These are phyloP conservation scores for Fraxinus paxiana DNA, from an alignment of 305 asterid species.

Conservation along the genomic window DNA sequence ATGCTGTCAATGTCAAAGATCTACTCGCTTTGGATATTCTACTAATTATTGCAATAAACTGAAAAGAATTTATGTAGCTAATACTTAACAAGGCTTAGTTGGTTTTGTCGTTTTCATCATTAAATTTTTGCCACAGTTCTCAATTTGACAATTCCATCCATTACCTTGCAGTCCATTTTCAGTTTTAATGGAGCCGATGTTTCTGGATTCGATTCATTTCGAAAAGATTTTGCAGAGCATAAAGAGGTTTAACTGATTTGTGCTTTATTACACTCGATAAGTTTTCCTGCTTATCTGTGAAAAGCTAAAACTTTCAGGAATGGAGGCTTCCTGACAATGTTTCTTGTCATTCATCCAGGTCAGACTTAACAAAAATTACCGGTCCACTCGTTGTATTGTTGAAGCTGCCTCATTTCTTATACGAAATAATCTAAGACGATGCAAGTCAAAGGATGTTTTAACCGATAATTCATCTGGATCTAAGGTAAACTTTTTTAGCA, in stretches of 20 bases:
- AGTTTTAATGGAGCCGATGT: slow-evolving; percentile 93
- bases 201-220: slow-evolving; percentile 86
- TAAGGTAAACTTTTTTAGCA: slow-evolving; percentile 51
- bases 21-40: not conserved
- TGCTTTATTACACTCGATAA: slow-evolving; percentile 13
- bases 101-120: not conserved
- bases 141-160: slow-evolving; percentile 15
- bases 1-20: not conserved
- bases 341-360: slow-evolving; percentile 50
- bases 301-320: slow-evolving; percentile 14
- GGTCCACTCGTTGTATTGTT: slow-evolving; percentile 90
- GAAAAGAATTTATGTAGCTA: not conserved
- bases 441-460: slow-evolving; percentile 62
- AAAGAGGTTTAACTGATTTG: slow-evolving; percentile 66
- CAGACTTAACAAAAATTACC: slow-evolving; percentile 75
- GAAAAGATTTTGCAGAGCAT: slow-evolving; percentile 75
- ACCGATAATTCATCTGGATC: slow-evolving; percentile 85
- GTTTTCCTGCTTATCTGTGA: slow-evolving; percentile 14
- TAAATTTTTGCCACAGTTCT: not conserved
- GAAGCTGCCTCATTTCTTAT: slow-evolving; percentile 91
- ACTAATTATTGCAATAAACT: not conserved
- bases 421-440: slow-evolving; percentile 63
- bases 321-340: slow-evolving; percentile 19
- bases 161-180: slow-evolving; percentile 73
- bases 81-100: not conserved